phyloP scores from a whole-genome alignment of 352 stramenopile genomes.

The Phytophthora fragariae region DNA sequence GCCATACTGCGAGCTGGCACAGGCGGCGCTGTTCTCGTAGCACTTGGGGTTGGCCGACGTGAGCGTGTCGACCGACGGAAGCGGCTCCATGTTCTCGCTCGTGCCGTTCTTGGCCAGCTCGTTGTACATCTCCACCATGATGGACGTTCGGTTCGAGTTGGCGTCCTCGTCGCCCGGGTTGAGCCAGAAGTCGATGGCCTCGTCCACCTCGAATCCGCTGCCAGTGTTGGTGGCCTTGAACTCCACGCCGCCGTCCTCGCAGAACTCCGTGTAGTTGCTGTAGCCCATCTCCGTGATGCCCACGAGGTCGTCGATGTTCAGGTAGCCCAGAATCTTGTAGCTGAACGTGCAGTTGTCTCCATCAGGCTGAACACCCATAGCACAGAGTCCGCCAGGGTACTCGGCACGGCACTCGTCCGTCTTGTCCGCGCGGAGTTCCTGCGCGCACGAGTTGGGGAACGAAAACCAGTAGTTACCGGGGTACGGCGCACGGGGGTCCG shows the following conservation, averaged over 20 bases:
- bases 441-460: conserved; percentile 72
- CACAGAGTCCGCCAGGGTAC: conserved; percentile 55
- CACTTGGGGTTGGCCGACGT: conserved; percentile 64
- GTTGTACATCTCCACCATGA: conserved; percentile 66
- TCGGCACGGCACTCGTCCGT: conserved; percentile 46
- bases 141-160: conserved; percentile 52
- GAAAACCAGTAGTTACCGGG: conserved; percentile 85
- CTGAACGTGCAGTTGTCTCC: conserved; percentile 70
- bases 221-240: conserved; percentile 53
- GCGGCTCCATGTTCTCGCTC: conserved; percentile 50
- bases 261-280: conserved; percentile 70
- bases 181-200: conserved; percentile 69
- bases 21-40: conserved; percentile 70
- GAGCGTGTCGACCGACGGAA: conserved; percentile 54
- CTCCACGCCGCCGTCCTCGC: conserved; percentile 59
- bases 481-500: conserved; percentile 67
- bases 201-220: conserved; percentile 38
- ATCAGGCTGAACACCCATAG: conserved; percentile 50
- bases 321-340: conserved; percentile 69
- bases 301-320: conserved; percentile 68
- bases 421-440: conserved; percentile 52
- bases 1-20: conserved; percentile 64
- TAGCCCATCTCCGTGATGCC: conserved; percentile 72
- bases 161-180: conserved; percentile 49
- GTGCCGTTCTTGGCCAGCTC: conserved; percentile 41